Conservation (phyloP, 202 grass and related monocot genomes). For the Bolboschoenoplectus hybrid region DNA sequence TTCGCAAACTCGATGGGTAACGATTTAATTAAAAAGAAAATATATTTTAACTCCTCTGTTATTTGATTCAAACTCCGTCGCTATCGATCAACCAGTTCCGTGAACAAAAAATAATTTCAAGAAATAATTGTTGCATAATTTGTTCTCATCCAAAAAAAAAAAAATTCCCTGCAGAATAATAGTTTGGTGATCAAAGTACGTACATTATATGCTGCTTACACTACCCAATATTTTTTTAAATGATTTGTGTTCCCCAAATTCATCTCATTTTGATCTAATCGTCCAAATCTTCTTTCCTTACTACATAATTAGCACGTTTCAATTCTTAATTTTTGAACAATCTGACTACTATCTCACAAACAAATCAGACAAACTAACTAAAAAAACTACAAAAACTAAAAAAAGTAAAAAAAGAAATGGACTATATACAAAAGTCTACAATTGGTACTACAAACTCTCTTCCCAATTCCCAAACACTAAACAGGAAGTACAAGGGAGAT, state of each 20-base stretch:
- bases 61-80: too few species aligned
- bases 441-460: not conserved
- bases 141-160: not conserved
- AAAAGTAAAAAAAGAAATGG: too few species aligned
- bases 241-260: not conserved
- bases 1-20: too few species aligned
- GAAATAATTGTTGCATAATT: not conserved
- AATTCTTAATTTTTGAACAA: not conserved
- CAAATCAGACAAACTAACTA: too few species aligned
- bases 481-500: constrained; percentile 24
- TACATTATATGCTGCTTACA: not conserved
- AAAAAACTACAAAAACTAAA: too few species aligned
- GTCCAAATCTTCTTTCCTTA: not conserved
- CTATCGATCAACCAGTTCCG: not conserved
- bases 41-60: too few species aligned
- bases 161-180: not conserved
- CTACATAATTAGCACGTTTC: not conserved
- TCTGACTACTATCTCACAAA: not conserved
- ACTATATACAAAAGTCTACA: too few species aligned
- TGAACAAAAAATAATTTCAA: not conserved
- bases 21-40: too few species aligned
- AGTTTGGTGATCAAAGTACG: not conserved
- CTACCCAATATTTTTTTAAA: not conserved
- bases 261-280: not conserved
- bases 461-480: not conserved